These are phyloP conservation scores for Cladosporium sp. DNA, from an alignment of 2,329 filamentous ascomycete species.

Conservation along the genomic window DNA sequence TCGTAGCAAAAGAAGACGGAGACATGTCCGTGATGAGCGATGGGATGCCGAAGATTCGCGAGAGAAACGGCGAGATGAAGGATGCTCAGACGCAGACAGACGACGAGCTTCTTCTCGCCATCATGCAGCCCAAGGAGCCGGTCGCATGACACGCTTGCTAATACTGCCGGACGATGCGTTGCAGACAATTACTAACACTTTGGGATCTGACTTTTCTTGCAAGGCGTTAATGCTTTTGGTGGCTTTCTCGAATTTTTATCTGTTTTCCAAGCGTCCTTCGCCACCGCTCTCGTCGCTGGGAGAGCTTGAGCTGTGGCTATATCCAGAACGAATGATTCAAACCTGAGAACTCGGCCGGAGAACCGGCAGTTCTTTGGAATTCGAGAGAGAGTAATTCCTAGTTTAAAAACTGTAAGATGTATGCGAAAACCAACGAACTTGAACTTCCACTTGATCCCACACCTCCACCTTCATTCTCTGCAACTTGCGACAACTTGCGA, in stretches of 20 bases:
- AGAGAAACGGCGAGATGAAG: slow-evolving; percentile 19
- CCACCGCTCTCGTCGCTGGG: slow-evolving; percentile 5
- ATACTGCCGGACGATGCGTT: neutral
- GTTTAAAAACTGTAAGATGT: neutral
- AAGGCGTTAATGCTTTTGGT: slow-evolving; percentile 11
- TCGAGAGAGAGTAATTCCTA: neutral
- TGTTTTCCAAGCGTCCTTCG: slow-evolving; percentile 5
- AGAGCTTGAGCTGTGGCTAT: neutral
- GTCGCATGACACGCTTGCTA: neutral
- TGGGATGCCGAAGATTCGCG: slow-evolving; percentile 2
- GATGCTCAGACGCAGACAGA: slow-evolving; percentile 32
- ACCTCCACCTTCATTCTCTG: neutral
- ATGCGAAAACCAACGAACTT: neutral
- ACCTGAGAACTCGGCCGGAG: neutral
- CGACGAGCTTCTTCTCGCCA: slow-evolving; percentile 3
- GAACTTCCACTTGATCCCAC: neutral
- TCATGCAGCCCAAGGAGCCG: slow-evolving; percentile 1
- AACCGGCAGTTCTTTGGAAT: neutral
- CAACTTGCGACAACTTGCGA: slow-evolving; percentile 6
- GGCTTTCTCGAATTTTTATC: slow-evolving; percentile 2
- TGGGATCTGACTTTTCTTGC: neutral
- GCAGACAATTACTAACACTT: neutral
- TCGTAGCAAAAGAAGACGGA: slow-evolving; percentile 1
- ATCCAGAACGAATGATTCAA: neutral
- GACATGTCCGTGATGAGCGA: slow-evolving; percentile 11